Conservation (phyloP, 2,329 filamentous ascomycete genomes). For the Colletotrichum australisinense region DNA sequence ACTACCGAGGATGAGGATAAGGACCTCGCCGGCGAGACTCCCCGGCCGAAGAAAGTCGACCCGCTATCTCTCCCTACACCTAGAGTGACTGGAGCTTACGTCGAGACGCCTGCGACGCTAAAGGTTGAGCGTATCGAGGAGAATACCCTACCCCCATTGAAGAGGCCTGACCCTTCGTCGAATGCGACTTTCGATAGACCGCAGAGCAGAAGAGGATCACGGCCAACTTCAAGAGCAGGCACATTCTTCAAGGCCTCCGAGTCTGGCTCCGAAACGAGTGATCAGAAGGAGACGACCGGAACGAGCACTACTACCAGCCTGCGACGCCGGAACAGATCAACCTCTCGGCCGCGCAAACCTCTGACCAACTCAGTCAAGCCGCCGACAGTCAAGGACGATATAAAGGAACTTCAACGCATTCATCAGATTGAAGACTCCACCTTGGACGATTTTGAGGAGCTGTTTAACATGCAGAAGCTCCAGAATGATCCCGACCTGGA, state of each 20-base stretch:
- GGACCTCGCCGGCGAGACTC: slow-evolving; percentile 57
- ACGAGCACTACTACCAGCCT: slow-evolving; percentile 31
- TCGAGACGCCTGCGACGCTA: slow-evolving; percentile 65
- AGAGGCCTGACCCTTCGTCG: slow-evolving; percentile 13
- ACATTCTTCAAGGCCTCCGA: slow-evolving; percentile 4
- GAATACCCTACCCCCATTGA: slow-evolving; percentile 40
- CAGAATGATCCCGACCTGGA: slow-evolving; percentile 19
- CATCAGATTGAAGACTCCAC: slow-evolving; percentile 70
- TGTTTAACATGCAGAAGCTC: slow-evolving; percentile 46
- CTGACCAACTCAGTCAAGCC: slow-evolving; percentile 65
- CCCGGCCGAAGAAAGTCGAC: slow-evolving; percentile 56
- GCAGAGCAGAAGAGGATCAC: slow-evolving; percentile 21
- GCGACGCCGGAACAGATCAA: slow-evolving; percentile 49
- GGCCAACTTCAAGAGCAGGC: slow-evolving; percentile 5
- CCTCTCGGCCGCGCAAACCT: slow-evolving; percentile 56
- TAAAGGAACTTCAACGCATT: slow-evolving; percentile 62
- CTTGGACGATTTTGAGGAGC: slow-evolving; percentile 66
- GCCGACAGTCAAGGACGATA: slow-evolving; percentile 66
- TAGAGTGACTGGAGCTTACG: slow-evolving; percentile 64
- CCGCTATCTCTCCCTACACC: slow-evolving; percentile 64
- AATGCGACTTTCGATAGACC: neutral
- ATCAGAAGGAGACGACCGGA: slow-evolving; percentile 31
- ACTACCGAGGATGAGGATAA: slow-evolving; percentile 46
- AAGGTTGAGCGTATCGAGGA: slow-evolving; percentile 49
- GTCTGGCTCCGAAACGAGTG: slow-evolving; percentile 12